These are phyloP conservation scores for Coemansia sp. DNA, from an alignment of 192 early-diverging fungal genomes.

Conservation along the genomic window DNA sequence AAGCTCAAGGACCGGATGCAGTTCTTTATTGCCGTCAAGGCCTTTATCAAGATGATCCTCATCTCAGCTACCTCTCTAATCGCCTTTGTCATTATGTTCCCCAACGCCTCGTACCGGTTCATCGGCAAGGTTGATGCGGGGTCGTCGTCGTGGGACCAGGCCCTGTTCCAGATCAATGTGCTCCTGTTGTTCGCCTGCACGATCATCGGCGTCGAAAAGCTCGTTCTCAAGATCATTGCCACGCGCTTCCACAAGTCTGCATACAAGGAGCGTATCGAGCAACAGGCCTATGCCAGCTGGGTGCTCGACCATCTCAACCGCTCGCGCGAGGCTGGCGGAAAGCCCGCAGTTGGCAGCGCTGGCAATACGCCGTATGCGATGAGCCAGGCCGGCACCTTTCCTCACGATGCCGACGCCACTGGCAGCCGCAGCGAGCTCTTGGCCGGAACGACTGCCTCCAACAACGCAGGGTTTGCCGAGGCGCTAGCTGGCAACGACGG, in stretches of 20 bases:
- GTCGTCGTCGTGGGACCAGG: constrained; percentile 52
- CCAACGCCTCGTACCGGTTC: constrained; percentile 51
- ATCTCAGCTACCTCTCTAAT: constrained; percentile 57
- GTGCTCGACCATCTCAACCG: constrained; percentile 62
- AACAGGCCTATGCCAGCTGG: constrained; percentile 61
- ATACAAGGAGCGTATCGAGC: constrained; percentile 65
- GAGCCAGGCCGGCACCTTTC: constrained; percentile 27
- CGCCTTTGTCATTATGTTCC: constrained; percentile 60
- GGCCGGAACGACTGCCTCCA: not conserved
- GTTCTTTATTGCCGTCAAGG: constrained; percentile 60
- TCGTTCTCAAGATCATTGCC: constrained; percentile 64
- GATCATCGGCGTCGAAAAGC: constrained; percentile 62
- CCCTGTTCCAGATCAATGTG: constrained; percentile 60
- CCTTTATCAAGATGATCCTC: constrained; percentile 61
- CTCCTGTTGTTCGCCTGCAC: constrained; percentile 55
- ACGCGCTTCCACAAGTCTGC: constrained; percentile 65
- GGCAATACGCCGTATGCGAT: constrained; percentile 27
- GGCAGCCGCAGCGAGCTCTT: constrained; percentile 48
- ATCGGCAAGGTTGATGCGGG: constrained; percentile 42
- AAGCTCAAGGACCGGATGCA: constrained; percentile 58
- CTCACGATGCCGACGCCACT: constrained; percentile 14
- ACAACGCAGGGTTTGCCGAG: not conserved
- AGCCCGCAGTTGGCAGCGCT: not conserved
- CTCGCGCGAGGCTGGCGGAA: constrained; percentile 44
- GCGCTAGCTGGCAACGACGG: constrained; percentile 1